These are phyloP conservation scores for Trichoderma cornu-damae DNA, from an alignment of 2,329 filamentous ascomycete species.

Conservation along the genomic window DNA sequence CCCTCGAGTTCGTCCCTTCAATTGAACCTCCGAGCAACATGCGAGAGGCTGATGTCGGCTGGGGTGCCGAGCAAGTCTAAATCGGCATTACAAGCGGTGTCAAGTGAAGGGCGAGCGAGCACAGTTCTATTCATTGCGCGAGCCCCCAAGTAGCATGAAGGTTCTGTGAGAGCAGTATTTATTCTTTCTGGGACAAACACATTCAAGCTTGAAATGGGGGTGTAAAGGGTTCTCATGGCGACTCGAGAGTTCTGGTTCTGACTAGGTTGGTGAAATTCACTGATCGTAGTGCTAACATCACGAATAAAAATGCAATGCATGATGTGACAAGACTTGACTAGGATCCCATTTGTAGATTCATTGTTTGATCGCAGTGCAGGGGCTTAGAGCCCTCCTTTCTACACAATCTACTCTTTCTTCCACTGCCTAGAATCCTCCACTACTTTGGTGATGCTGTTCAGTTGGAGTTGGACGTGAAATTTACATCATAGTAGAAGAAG, in stretches of 20 bases:
- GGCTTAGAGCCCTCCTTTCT: not conserved
- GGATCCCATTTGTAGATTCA: not conserved
- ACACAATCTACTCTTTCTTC: constrained; percentile 43
- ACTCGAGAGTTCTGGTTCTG: not conserved
- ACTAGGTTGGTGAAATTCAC: not conserved
- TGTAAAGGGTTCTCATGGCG: not conserved
- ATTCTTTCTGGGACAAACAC: no score
- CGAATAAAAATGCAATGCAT: not conserved
- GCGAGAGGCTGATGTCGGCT: constrained; percentile 70
- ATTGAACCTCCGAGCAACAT: constrained; percentile 78
- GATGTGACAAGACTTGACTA: not conserved
- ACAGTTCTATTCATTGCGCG: not conserved
- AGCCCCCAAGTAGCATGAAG: not conserved
- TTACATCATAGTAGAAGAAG: no score
- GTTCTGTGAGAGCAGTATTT: not conserved
- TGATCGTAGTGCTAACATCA: not conserved
- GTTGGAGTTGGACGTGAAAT: no score
- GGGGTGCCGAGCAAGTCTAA: constrained; percentile 74
- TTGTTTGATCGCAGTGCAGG: not conserved
- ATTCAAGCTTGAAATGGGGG: not conserved
- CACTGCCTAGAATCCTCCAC: constrained; percentile 56
- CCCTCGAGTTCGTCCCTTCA: constrained; percentile 69
- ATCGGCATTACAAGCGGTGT: not conserved
- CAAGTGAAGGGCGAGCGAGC: not conserved
- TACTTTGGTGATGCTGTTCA: constrained; percentile 46